Conservation (phyloP, 2,329 filamentous ascomycete species). For the Nothopassalora personata region DNA sequence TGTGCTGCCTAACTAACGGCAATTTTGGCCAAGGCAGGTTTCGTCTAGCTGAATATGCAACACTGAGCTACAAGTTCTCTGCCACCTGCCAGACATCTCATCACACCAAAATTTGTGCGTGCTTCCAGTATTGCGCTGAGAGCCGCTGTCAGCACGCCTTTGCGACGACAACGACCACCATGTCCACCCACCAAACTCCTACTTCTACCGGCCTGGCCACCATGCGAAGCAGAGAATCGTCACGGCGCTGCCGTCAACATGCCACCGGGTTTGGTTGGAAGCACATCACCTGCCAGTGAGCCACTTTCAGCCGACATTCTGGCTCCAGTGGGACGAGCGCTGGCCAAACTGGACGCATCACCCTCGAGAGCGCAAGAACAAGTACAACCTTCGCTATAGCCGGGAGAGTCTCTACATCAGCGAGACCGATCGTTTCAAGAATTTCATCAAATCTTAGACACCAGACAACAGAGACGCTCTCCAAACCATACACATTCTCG, state of each 20-base stretch:
- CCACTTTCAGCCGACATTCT: conserved; percentile 1
- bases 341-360: conserved; percentile 1
- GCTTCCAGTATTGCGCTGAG: no score
- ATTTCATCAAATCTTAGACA: not conserved
- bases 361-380: not conserved
- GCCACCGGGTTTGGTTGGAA: conserved; percentile 6
- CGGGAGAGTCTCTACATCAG: not conserved
- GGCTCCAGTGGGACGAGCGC: conserved; percentile 2
- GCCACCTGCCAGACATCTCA: not conserved
- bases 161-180: conserved; percentile 4
- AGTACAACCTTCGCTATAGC: not conserved
- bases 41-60: not conserved
- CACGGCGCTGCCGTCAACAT: conserved; percentile 3
- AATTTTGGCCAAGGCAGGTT: not conserved
- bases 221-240: conserved; percentile 2
- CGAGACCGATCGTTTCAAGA: not conserved
- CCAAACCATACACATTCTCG: not conserved
- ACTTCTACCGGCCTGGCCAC: conserved; percentile 9
- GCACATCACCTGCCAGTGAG: conserved; percentile 5
- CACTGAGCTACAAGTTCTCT: not conserved
- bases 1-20: not conserved
- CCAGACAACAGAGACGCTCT: not conserved
- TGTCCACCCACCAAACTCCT: not conserved
- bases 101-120: not conserved
- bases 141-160: not conserved